phyloP scores from a whole-genome alignment of 768 basidiomycete species.

The Pluteus cervinus region DNA sequence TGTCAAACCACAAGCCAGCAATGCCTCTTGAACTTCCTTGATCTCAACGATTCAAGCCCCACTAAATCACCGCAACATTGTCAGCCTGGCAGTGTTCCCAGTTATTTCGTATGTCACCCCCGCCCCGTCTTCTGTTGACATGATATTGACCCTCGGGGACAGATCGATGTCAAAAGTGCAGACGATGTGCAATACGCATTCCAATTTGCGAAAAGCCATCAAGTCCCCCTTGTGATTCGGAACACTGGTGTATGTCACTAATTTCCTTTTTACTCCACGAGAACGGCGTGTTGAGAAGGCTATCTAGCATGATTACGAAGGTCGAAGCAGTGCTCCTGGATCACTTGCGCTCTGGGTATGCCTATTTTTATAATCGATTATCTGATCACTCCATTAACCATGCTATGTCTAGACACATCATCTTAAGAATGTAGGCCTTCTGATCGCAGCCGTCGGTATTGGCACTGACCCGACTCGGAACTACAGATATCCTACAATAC shows the following conservation, averaged over 20 bases:
- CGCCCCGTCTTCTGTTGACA: background rate
- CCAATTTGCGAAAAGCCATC: conserved; percentile 15
- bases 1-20: conserved; percentile 26
- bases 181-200: conserved; percentile 19
- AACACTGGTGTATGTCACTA: conserved; percentile 14
- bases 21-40: conserved; percentile 21
- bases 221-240: conserved; percentile 16
- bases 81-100: conserved; percentile 22
- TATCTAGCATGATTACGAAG: conserved; percentile 20
- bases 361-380: too few species aligned
- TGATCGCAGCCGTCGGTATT: background rate
- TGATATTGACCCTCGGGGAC: background rate
- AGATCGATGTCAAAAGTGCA: conserved; percentile 21
- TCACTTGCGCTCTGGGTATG: conserved; percentile 17
- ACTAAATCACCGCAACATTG: conserved; percentile 16
- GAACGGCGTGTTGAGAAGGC: conserved; percentile 8
- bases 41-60: conserved; percentile 14
- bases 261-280: conserved; percentile 7
- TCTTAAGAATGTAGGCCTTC: conserved; percentile 1
- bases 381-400: too few species aligned
- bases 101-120: conserved; percentile 18
- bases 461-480: conserved; percentile 6
- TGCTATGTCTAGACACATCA: too few species aligned
- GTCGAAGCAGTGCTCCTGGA: conserved; percentile 11
- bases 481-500: conserved; percentile 13